Percentiles rank a stretch among this genome's conserved stretches.
Evolutionary conservation across 495 filamentous ascomycete genomes (phyloP).

Genomic region (Chaetomium tenue): DNA sequence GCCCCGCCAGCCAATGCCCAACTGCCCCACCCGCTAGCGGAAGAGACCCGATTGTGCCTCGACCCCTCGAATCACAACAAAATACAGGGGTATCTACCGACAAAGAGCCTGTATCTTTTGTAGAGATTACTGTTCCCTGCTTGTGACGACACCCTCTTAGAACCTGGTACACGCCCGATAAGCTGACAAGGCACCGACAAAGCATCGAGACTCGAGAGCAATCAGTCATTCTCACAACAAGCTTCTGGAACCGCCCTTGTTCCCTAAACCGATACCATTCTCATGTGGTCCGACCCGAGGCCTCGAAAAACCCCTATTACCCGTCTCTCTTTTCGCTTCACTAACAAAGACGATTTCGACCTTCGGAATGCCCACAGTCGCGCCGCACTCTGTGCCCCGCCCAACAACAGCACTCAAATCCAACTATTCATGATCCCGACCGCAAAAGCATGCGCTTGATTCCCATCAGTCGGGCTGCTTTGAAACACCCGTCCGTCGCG

Average conservation of each 20-base stretch:
- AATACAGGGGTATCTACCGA: neutral
- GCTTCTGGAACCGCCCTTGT: no score
- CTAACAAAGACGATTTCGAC: neutral
- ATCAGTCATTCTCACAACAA: neutral
- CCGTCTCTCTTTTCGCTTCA: neutral
- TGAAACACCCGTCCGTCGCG: slow-evolving; percentile 2
- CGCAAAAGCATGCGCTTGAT: slow-evolving; percentile 23
- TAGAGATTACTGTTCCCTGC: neutral
- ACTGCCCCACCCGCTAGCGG: neutral
- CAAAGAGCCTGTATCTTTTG: neutral
- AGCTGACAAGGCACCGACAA: slow-evolving; percentile 5
- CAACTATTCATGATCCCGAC: neutral
- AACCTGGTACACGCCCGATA: neutral
- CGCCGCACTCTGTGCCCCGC: slow-evolving; percentile 4
- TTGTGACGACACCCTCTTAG: slow-evolving; percentile 10
- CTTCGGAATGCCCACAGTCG: slow-evolving; percentile 1
- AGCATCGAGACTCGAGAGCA: neutral
- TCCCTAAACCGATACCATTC: neutral
- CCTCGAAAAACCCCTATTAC: neutral
- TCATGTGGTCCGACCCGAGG: neutral
- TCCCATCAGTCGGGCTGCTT: slow-evolving; percentile 1
- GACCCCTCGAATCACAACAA: neutral
- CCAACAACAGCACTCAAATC: neutral
- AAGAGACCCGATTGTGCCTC: neutral
- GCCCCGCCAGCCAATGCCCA: neutral